These are phyloP conservation scores for Wickerhamiella dianesei DNA, from an alignment of 805 yeast genomes.

Conservation along the genomic window DNA sequence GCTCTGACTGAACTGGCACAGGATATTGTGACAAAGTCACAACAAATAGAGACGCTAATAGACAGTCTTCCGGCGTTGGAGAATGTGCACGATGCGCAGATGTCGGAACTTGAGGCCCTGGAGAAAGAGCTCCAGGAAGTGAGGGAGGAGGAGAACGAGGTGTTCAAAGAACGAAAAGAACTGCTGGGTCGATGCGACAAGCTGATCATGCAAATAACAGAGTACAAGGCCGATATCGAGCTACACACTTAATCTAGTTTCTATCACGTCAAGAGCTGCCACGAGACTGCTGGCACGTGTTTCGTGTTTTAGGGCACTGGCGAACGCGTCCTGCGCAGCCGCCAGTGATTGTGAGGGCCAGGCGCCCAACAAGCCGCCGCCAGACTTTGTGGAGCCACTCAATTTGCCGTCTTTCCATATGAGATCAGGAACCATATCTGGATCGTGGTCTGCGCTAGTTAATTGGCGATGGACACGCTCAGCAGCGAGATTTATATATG, in stretches of 20 bases:
- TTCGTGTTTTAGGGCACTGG: slow-evolving; percentile 21
- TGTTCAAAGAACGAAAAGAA: slow-evolving; percentile 50
- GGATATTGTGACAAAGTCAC: slow-evolving; percentile 70
- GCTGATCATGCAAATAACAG: slow-evolving; percentile 46
- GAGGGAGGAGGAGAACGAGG: slow-evolving; percentile 43
- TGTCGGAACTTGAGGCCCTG: slow-evolving; percentile 46
- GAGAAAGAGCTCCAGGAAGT: slow-evolving; percentile 47
- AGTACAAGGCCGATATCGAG: slow-evolving; percentile 29
- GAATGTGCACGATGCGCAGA: slow-evolving; percentile 61
- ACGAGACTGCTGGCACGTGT: background rate
- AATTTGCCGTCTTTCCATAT: slow-evolving; percentile 10
- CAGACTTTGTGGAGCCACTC: slow-evolving; percentile 16
- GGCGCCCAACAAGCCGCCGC: slow-evolving; percentile 34
- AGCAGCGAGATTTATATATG: slow-evolving; percentile 10
- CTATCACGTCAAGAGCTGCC: background rate
- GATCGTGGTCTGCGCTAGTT: slow-evolving; percentile 5
- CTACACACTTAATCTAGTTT: slow-evolving; percentile 3
- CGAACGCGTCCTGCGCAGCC: slow-evolving; percentile 29
- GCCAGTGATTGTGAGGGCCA: slow-evolving; percentile 33
- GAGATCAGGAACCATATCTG: slow-evolving; percentile 1
- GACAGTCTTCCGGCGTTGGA: slow-evolving; percentile 90
- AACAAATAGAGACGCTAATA: slow-evolving; percentile 75
- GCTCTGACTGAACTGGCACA: slow-evolving; percentile 63
- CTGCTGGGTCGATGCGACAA: slow-evolving; percentile 49
- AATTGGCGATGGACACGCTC: slow-evolving; percentile 8